Percentiles rank a stretch among this genome's conserved stretches.
These are phyloP conservation scores for Anethum foeniculum DNA, from an alignment of 140 eudicot species.

Conservation along the genomic window DNA sequence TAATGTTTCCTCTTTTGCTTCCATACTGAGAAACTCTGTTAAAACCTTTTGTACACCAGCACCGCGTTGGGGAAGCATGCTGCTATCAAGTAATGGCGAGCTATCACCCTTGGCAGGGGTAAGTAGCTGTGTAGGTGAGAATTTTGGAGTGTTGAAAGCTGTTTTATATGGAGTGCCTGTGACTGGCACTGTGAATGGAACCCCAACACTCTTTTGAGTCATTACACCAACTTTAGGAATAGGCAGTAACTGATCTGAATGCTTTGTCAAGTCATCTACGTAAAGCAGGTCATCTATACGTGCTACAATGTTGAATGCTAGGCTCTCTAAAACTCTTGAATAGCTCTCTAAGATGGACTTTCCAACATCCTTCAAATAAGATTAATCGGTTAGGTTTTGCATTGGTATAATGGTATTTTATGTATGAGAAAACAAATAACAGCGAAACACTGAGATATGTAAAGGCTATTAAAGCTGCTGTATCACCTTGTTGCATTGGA, in stretches of 20 bases:
- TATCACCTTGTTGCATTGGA: slow-evolving; percentile 69
- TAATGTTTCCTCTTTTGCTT: slow-evolving; percentile 37
- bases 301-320: slow-evolving; percentile 74
- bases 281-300: slow-evolving; percentile 79
- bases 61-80: slow-evolving; percentile 23
- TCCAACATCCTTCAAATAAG: slow-evolving; percentile 58
- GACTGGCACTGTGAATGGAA: slow-evolving; percentile 33
- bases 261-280: slow-evolving; percentile 69
- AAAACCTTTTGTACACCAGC: slow-evolving; percentile 43
- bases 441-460: neutral
- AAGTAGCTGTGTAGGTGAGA: slow-evolving; percentile 44
- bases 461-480: neutral
- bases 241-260: slow-evolving; percentile 43
- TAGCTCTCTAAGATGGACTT: slow-evolving; percentile 85
- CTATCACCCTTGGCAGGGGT: slow-evolving; percentile 37
- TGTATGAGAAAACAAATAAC: neutral
- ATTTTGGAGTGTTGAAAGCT: slow-evolving; percentile 52
- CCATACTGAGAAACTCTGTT: slow-evolving; percentile 54
- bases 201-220: slow-evolving; percentile 36
- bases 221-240: slow-evolving; percentile 51
- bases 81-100: slow-evolving; percentile 14
- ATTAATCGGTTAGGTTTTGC: neutral
- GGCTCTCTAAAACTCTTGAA: slow-evolving; percentile 85
- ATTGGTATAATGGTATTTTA: neutral
- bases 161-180: slow-evolving; percentile 53